Evolutionary conservation across 805 yeast species (phyloP).

Genomic region (Trichomonascus vanleenenianus): DNA sequence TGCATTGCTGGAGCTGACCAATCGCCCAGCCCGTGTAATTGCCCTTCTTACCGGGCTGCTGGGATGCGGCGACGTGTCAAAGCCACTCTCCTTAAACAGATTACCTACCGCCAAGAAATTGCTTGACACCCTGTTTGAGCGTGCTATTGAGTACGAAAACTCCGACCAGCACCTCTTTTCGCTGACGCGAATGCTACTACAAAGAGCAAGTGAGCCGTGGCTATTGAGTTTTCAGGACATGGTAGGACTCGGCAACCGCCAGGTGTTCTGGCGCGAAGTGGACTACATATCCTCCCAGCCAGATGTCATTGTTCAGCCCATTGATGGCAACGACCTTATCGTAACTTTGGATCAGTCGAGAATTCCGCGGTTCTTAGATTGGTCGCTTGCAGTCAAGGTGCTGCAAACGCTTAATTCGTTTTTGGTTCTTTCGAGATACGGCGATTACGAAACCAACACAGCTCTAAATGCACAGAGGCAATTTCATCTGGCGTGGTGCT

Average conservation of each 20-base stretch:
- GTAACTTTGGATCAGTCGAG: not conserved
- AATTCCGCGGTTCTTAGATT: conserved; percentile 1
- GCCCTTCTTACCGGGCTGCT: conserved; percentile 1
- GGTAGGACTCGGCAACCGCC: conserved; percentile 1
- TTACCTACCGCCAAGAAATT: conserved; percentile 1
- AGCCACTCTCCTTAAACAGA: conserved; percentile 2
- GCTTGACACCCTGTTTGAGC: conserved; percentile 1
- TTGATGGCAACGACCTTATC: not conserved
- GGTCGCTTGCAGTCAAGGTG: not conserved
- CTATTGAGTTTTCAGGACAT: not conserved
- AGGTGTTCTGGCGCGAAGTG: conserved; percentile 1
- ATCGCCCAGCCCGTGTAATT: not conserved
- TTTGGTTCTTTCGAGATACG: not conserved
- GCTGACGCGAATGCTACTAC: conserved; percentile 1
- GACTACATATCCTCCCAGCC: not conserved
- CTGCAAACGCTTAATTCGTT: conserved; percentile 2
- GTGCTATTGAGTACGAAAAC: not conserved
- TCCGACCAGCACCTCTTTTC: not conserved
- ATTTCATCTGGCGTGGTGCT: conserved; percentile 1
- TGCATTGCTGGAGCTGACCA: not conserved
- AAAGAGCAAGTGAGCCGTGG: conserved; percentile 2
- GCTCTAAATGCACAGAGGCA: not conserved
- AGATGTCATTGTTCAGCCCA: not conserved
- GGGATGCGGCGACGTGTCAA: conserved; percentile 3
- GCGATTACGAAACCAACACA: not conserved